phyloP scores from a whole-genome alignment of 768 basidiomycete genomes.

The Panaeolus papilionaceus region DNA sequence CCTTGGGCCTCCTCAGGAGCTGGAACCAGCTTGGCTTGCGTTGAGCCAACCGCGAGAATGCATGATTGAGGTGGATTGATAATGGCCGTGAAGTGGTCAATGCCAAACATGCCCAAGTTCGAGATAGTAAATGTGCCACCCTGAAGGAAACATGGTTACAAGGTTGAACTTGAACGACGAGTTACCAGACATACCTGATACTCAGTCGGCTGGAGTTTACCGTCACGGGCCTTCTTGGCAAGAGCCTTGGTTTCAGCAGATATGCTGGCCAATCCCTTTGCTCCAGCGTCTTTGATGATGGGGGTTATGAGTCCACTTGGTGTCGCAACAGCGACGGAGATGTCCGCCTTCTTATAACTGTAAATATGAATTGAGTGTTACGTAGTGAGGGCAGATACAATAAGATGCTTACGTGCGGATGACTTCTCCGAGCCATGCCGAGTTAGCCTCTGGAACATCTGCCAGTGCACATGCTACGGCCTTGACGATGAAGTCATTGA shows the following conservation, averaged over 20 bases:
- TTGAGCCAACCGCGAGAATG: constrained; percentile 94
- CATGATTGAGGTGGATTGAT: constrained; percentile 99
- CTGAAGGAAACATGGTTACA: constrained; percentile 40
- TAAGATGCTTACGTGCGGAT: constrained; percentile 81
- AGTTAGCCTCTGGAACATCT: constrained; percentile 98
- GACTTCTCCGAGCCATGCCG: constrained; percentile 95
- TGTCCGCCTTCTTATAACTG: constrained; percentile 96
- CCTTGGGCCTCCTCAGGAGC: constrained; percentile 92
- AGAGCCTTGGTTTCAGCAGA: constrained; percentile 92
- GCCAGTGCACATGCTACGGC: constrained; percentile 88
- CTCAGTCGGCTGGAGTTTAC: constrained; percentile 92
- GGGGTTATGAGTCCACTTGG: constrained; percentile 96
- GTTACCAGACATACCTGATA: constrained; percentile 74
- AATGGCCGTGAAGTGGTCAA: constrained; percentile 97
- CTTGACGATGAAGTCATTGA: constrained; percentile 99
- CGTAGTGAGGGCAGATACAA: constrained; percentile 9
- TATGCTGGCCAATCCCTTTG: constrained; percentile 92
- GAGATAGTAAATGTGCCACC: constrained; percentile 99
- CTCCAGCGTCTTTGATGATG: constrained; percentile 91
- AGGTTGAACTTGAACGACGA: neutral
- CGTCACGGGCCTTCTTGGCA: constrained; percentile 95
- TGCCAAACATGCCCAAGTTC: constrained; percentile 97
- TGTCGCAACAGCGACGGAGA: constrained; percentile 96
- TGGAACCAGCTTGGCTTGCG: constrained; percentile 84
- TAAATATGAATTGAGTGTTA: constrained; percentile 12